Conservation (phyloP, 306 rosid genomes). For the Dalbergia oliveri region DNA sequence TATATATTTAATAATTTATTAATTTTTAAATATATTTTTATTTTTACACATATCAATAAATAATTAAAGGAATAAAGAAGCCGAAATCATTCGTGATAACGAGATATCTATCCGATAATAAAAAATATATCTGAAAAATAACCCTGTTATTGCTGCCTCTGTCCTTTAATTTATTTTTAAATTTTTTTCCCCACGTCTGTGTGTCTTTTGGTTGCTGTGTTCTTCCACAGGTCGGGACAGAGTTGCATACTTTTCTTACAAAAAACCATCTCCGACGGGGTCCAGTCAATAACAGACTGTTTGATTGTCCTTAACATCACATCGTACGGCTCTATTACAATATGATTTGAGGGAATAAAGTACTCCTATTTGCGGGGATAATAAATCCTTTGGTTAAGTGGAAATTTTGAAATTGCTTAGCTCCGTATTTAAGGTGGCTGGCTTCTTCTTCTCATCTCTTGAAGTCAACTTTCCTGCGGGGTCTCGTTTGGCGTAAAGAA, state of each 20-base stretch:
- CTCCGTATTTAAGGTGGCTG: background rate
- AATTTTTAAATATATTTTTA: no score
- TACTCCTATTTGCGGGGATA: background rate
- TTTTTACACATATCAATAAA: no score
- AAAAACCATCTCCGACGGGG: background rate
- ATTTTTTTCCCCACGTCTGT: background rate
- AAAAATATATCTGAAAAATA: no score
- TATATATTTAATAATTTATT: no score
- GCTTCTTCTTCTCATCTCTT: background rate
- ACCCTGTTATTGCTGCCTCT: conserved; percentile 31
- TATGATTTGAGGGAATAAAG: conserved; percentile 8
- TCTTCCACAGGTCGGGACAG: conserved; percentile 26
- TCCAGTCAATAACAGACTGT: conserved; percentile 27
- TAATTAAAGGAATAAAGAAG: no score
- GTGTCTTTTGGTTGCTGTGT: conserved; percentile 7
- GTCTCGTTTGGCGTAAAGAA: conserved; percentile 30
- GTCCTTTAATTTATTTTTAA: background rate
- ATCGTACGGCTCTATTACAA: background rate
- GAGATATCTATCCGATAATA: no score
- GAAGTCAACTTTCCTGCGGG: conserved; percentile 56
- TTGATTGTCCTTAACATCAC: background rate
- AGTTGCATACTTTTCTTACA: background rate
- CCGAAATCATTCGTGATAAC: no score
- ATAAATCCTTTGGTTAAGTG: background rate
- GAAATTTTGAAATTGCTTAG: background rate